Conservation (phyloP, 73 alveolate genomes). For the Symbiodinium natans region DNA sequence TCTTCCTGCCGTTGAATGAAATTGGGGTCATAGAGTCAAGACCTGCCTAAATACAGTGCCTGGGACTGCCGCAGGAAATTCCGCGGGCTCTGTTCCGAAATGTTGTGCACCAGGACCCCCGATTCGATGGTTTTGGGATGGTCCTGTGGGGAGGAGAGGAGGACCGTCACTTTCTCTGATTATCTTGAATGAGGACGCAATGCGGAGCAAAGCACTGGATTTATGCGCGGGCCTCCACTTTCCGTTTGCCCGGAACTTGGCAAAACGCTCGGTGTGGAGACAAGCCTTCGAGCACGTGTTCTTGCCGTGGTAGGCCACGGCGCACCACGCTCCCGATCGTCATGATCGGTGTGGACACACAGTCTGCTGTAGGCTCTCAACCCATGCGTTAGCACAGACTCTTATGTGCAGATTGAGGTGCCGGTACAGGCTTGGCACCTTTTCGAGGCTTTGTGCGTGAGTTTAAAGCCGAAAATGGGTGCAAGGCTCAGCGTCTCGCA, state of each 20-base stretch:
- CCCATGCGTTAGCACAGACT: background rate
- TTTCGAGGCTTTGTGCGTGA: constrained; percentile 93
- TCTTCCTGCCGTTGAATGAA: too few relatives aligned
- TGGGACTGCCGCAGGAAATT: background rate
- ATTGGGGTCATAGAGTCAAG: too few relatives aligned
- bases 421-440: constrained; percentile 89
- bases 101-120: constrained; percentile 28
- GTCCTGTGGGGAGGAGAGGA: too few relatives aligned
- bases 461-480: constrained; percentile 32
- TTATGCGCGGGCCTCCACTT: constrained; percentile 44
- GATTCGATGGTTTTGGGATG: too few relatives aligned
- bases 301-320: too few relatives aligned
- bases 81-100: constrained; percentile 84
- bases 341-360: constrained; percentile 49
- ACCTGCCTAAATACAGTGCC: background rate
- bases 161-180: too few relatives aligned
- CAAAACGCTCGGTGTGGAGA: too few relatives aligned
- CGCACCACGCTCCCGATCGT: constrained; percentile 67
- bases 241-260: constrained; percentile 33
- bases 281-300: too few relatives aligned
- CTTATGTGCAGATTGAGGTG: background rate
- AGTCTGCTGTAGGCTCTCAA: too few relatives aligned
- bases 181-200: constrained; percentile 35
- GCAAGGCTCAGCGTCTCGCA: background rate
- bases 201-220: constrained; percentile 50